Evolutionary conservation across 2,329 filamentous ascomycete species (phyloP).

Genomic region (Trichoderma aggressivum): DNA sequence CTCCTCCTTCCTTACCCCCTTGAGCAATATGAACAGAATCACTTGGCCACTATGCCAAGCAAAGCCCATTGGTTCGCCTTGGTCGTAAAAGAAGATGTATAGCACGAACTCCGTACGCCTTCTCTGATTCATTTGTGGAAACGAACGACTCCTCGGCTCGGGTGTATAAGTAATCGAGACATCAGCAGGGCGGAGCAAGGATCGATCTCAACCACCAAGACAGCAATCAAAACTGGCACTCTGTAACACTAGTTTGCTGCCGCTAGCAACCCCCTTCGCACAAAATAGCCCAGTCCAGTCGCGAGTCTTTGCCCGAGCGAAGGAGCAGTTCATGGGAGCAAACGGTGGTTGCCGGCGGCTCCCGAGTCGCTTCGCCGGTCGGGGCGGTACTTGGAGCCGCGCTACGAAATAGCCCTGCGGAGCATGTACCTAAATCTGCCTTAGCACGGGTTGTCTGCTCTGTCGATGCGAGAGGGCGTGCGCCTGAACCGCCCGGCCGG

Average conservation of each 20-base stretch:
- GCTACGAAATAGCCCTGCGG: not conserved
- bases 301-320: not conserved
- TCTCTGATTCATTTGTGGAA: not conserved
- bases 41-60: not conserved
- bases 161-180: not conserved
- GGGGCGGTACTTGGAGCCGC: conserved; percentile 8
- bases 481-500: conserved; percentile 2
- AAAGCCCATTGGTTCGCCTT: not conserved
- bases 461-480: conserved; percentile 1
- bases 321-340: not conserved
- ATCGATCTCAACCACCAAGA: not conserved
- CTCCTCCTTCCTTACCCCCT: not conserved
- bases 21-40: not conserved
- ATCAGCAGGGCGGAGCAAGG: not conserved
- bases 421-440: conserved; percentile 5
- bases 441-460: not conserved
- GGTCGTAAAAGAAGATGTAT: not conserved
- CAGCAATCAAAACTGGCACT: not conserved
- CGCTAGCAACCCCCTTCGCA: not conserved
- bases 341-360: not conserved
- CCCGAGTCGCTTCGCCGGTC: conserved; percentile 2
- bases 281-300: not conserved
- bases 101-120: not conserved
- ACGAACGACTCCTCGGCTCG: not conserved
- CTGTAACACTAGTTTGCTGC: conserved; percentile 12